These are phyloP conservation scores for Globisporangium nunn DNA, from an alignment of 352 stramenopile species.

Conservation along the genomic window DNA sequence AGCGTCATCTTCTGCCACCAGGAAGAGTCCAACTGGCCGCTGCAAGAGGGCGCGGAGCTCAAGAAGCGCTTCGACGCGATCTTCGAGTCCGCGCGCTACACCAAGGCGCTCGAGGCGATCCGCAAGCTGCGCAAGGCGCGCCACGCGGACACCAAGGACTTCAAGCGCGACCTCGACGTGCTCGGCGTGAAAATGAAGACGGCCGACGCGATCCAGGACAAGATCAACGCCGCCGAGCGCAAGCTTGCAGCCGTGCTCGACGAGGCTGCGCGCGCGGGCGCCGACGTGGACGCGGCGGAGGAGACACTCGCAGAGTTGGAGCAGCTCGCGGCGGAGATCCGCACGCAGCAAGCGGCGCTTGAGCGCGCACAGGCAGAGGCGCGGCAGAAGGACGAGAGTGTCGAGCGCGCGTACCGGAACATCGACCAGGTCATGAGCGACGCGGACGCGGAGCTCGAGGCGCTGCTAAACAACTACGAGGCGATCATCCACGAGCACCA, in stretches of 20 bases:
- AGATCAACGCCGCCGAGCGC: constrained; percentile 39
- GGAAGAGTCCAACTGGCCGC: constrained; percentile 96
- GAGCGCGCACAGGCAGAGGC: constrained; percentile 30
- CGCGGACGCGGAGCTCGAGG: constrained; percentile 48
- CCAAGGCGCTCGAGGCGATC: constrained; percentile 97
- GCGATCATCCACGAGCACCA: constrained; percentile 36
- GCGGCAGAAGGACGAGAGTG: constrained; percentile 28
- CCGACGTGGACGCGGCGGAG: constrained; percentile 33
- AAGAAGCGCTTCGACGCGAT: constrained; percentile 99
- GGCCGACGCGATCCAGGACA: constrained; percentile 39
- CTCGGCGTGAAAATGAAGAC: constrained; percentile 82
- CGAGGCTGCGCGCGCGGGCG: constrained; percentile 25
- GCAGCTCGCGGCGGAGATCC: constrained; percentile 35
- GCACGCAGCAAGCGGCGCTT: constrained; percentile 23
- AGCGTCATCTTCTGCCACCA: constrained; percentile 99
- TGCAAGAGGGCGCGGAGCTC: constrained; percentile 92
- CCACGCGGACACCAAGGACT: constrained; percentile 81
- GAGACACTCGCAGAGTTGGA: constrained; percentile 54
- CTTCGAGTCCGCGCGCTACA: constrained; percentile 98
- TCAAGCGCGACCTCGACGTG: constrained; percentile 90
- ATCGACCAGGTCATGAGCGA: constrained; percentile 72
- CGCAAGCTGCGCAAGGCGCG: constrained; percentile 91
- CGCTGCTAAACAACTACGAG: constrained; percentile 51
- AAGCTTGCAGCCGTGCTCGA: constrained; percentile 34
- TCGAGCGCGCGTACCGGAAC: constrained; percentile 31